Evolutionary conservation across 805 yeast genomes (phyloP).

Genomic region (Cyberlindnera suaveolens): DNA sequence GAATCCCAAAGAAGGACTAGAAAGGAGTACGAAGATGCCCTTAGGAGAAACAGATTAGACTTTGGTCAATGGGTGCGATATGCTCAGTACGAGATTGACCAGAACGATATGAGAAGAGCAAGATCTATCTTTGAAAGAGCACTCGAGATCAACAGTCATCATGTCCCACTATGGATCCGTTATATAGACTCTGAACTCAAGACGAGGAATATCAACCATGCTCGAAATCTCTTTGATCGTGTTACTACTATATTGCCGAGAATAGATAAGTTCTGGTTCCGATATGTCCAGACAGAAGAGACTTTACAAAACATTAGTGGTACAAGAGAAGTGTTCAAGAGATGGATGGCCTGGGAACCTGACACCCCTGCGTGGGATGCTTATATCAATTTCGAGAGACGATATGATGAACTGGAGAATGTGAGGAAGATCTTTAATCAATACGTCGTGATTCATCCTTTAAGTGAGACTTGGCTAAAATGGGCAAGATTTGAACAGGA

Average conservation of each 20-base stretch:
- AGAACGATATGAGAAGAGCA: constrained; percentile 72
- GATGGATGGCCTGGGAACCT: constrained; percentile 83
- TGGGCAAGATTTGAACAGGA: constrained; percentile 72
- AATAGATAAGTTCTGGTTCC: constrained; percentile 81
- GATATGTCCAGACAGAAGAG: constrained; percentile 79
- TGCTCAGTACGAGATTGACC: constrained; percentile 81
- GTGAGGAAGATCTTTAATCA: constrained; percentile 54
- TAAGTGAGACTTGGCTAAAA: constrained; percentile 55
- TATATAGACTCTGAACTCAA: constrained; percentile 77
- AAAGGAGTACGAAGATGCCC: constrained; percentile 78
- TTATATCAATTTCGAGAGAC: constrained; percentile 62
- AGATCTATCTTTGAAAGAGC: constrained; percentile 88
- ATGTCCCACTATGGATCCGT: constrained; percentile 80
- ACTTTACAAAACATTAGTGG: constrained; percentile 56
- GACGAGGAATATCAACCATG: constrained; percentile 74
- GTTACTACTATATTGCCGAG: constrained; percentile 71
- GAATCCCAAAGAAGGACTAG: constrained; percentile 75
- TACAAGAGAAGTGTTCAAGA: constrained; percentile 59
- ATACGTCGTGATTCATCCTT: constrained; percentile 48
- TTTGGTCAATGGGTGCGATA: constrained; percentile 88
- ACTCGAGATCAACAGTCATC: constrained; percentile 63
- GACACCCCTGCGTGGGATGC: constrained; percentile 63
- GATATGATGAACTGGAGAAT: constrained; percentile 53
- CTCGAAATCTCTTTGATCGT: constrained; percentile 76
- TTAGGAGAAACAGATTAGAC: constrained; percentile 77